Percentiles rank a stretch among this genome's conserved stretches.
These are phyloP conservation scores for Platismatia glauca DNA, from an alignment of 495 filamentous ascomycete genomes.

Conservation along the genomic window DNA sequence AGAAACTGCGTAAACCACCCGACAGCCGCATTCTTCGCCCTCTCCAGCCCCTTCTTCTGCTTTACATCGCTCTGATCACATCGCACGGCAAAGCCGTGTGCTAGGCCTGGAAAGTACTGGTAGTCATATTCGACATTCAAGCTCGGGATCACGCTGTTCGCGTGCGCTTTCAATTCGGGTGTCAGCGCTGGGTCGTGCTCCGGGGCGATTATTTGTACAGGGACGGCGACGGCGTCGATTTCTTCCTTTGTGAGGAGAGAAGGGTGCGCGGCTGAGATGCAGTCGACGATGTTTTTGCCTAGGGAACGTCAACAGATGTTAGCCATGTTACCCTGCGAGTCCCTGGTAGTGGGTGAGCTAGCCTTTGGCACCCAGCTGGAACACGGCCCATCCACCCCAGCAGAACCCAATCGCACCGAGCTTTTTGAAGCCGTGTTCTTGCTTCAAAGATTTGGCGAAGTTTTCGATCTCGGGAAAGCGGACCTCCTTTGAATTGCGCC, in stretches of 20 bases:
- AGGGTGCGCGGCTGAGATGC: constrained; percentile 46
- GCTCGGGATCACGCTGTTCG: constrained; percentile 35
- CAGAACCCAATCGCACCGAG: constrained; percentile 53
- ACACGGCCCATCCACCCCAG: constrained; percentile 51
- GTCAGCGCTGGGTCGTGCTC: constrained; percentile 43
- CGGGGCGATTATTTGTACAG: constrained; percentile 50
- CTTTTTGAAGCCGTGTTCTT: constrained; percentile 28
- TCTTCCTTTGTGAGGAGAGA: constrained; percentile 40
- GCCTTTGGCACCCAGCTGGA: constrained; percentile 38
- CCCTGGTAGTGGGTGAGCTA: not conserved
- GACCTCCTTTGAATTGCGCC: constrained; percentile 34
- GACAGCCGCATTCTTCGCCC: constrained; percentile 39
- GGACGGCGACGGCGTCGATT: constrained; percentile 43
- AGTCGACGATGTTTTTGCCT: constrained; percentile 43
- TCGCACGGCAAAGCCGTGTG: constrained; percentile 42
- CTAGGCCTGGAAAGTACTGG: constrained; percentile 46
- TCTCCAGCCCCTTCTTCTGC: constrained; percentile 39
- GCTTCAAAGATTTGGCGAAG: constrained; percentile 38
- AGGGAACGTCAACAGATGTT: not conserved
- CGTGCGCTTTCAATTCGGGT: constrained; percentile 42
- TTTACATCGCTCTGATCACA: constrained; percentile 35
- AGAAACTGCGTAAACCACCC: constrained; percentile 35
- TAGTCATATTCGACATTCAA: constrained; percentile 46
- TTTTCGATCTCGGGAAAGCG: constrained; percentile 47
- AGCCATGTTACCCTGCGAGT: not conserved